These are phyloP conservation scores for Colletotrichum sp. DNA, from an alignment of 2,329 filamentous ascomycete genomes.

Conservation along the genomic window DNA sequence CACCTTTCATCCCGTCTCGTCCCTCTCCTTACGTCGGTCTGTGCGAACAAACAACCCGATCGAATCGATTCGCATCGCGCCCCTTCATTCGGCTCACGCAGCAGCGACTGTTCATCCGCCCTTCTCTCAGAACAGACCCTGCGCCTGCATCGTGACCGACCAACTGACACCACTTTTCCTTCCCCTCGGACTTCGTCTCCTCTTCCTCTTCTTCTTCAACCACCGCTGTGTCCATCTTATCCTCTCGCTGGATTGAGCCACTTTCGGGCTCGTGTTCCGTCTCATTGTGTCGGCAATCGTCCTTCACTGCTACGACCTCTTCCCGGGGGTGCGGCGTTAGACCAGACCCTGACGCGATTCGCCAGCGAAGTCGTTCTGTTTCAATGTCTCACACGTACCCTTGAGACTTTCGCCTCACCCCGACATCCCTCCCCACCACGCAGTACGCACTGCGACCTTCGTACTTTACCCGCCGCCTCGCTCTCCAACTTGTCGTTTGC, in stretches of 20 bases:
- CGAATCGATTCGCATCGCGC: conserved; percentile 1
- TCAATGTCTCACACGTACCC: conserved; percentile 17
- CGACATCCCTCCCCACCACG: background rate
- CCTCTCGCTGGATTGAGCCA: background rate
- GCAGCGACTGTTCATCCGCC: background rate
- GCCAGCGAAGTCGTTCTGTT: background rate
- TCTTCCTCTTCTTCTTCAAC: background rate
- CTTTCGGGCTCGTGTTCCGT: background rate
- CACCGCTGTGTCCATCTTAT: background rate
- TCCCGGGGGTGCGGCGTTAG: background rate
- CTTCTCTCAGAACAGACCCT: background rate
- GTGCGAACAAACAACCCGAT: conserved; percentile 3
- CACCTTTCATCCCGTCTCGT: conserved; percentile 15
- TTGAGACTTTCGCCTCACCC: background rate
- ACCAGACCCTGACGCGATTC: conserved; percentile 4
- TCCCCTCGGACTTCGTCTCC: background rate
- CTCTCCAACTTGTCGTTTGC: background rate
- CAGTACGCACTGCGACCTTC: background rate
- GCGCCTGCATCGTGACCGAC: background rate
- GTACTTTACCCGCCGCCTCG: background rate
- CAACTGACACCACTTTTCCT: background rate
- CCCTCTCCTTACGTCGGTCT: conserved; percentile 16
- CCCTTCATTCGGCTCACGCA: background rate
- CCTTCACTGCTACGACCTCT: background rate
- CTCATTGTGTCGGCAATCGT: background rate